These are phyloP conservation scores for Mollisia scopiformis DNA, from an alignment of 2,329 filamentous ascomycete species.

Conservation along the genomic window DNA sequence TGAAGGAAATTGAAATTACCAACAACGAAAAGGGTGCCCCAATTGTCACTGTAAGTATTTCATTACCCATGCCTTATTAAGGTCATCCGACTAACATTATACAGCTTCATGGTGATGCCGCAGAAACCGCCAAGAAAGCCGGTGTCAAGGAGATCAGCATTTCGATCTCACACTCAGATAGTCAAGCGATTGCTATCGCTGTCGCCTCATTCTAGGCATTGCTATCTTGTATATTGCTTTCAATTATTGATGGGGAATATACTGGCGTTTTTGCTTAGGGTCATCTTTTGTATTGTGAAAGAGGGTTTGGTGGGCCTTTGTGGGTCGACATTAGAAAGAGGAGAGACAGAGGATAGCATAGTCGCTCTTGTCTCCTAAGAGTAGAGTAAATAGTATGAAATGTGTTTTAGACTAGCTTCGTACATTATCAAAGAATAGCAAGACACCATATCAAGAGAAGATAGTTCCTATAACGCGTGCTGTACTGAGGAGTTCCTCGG, in stretches of 20 bases:
- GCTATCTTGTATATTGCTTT: conserved; percentile 17
- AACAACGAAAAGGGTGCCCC: conserved; percentile 83
- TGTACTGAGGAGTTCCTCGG: too few relatives aligned
- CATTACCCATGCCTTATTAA: conserved; percentile 5
- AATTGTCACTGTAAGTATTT: conserved; percentile 73
- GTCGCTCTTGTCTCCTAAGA: not conserved
- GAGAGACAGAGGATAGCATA: not conserved
- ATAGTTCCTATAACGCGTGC: too few relatives aligned
- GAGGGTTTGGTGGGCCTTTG: not conserved
- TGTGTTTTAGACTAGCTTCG: not conserved
- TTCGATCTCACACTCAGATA: conserved; percentile 94
- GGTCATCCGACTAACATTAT: conserved; percentile 15
- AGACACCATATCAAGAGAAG: too few relatives aligned
- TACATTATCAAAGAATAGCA: too few relatives aligned
- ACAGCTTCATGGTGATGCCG: conserved; percentile 85
- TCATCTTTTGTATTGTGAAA: conserved; percentile 2
- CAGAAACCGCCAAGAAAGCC: conserved; percentile 79
- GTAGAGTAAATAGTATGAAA: not conserved
- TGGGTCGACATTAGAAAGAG: not conserved
- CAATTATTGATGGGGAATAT: not conserved
- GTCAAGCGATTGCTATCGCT: conserved; percentile 92
- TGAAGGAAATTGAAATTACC: conserved; percentile 94
- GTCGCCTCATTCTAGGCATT: conserved; percentile 71
- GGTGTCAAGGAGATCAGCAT: conserved; percentile 88
- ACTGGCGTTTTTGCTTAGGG: not conserved